phyloP scores from a whole-genome alignment of 2,329 filamentous ascomycete genomes.

The Botryotinia globosa region DNA sequence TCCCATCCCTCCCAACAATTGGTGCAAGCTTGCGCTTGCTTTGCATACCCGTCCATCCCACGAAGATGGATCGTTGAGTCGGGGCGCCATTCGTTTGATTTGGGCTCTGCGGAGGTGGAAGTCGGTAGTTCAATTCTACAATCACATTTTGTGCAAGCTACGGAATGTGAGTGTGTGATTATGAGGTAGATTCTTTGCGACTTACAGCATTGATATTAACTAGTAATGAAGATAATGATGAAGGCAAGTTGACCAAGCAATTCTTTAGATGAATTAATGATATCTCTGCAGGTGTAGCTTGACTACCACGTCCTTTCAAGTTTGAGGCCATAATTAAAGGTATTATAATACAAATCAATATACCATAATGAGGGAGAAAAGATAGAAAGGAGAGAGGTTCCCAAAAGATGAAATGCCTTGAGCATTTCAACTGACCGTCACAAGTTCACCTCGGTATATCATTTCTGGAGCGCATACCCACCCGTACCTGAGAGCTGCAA shows the following conservation, averaged over 20 bases:
- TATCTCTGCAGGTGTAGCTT: constrained; percentile 74
- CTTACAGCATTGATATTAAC: constrained; percentile 87
- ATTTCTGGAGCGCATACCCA: background rate
- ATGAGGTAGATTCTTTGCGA: constrained; percentile 21
- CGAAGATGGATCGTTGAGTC: constrained; percentile 69
- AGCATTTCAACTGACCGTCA: constrained; percentile 7
- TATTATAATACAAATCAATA: constrained; percentile 13
- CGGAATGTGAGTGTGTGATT: constrained; percentile 7
- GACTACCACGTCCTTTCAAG: constrained; percentile 46
- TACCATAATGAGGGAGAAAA: background rate
- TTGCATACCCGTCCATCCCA: constrained; percentile 97
- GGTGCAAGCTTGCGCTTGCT: constrained; percentile 79
- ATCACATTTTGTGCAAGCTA: constrained; percentile 94
- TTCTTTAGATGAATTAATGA: constrained; percentile 85
- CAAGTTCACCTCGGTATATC: constrained; percentile 18
- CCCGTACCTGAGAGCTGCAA: background rate
- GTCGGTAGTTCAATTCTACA: constrained; percentile 81
- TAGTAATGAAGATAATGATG: constrained; percentile 78
- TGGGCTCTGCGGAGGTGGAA: constrained; percentile 49
- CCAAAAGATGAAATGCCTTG: background rate
- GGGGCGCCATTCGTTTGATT: constrained; percentile 47
- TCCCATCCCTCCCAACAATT: constrained; percentile 70
- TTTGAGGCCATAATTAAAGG: constrained; percentile 30
- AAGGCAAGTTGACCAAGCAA: constrained; percentile 89
- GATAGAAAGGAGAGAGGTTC: background rate